Percentiles rank a stretch among this genome's conserved stretches.
These are phyloP conservation scores for Brettanomyces custersianus DNA, from an alignment of 805 yeast species.

Conservation along the genomic window DNA sequence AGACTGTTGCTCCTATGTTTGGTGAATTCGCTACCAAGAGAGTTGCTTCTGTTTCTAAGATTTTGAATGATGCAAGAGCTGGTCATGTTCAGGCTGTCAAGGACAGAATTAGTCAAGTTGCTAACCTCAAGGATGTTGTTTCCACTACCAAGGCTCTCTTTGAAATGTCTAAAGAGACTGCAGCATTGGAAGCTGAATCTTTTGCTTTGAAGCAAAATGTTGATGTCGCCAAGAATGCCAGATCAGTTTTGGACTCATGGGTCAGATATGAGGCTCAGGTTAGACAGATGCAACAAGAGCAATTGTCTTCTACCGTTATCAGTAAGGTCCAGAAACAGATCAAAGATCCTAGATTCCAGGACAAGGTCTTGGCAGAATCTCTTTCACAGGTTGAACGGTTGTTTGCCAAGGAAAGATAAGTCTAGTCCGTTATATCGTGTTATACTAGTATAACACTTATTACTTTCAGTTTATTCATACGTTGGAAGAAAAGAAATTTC, in stretches of 20 bases:
- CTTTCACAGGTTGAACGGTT: slow-evolving; percentile 85
- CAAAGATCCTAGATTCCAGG: slow-evolving; percentile 86
- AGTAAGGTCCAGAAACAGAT: slow-evolving; percentile 82
- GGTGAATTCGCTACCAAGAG: slow-evolving; percentile 90
- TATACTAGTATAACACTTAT: background rate
- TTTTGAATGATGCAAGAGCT: slow-evolving; percentile 80
- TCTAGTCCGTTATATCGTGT: background rate
- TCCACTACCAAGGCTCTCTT: slow-evolving; percentile 85
- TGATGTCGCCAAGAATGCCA: slow-evolving; percentile 83
- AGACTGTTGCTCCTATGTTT: slow-evolving; percentile 89
- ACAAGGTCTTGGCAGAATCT: slow-evolving; percentile 81
- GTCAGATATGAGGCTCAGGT: slow-evolving; percentile 96
- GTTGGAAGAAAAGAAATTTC: no score
- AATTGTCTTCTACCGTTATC: slow-evolving; percentile 77
- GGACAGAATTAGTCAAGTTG: slow-evolving; percentile 81
- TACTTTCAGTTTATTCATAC: no score
- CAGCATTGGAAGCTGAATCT: slow-evolving; percentile 87
- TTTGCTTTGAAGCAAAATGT: slow-evolving; percentile 90
- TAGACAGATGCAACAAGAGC: slow-evolving; percentile 93
- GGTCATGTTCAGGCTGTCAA: slow-evolving; percentile 90
- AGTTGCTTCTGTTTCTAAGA: slow-evolving; percentile 37
- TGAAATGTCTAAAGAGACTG: slow-evolving; percentile 94
- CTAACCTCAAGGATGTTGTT: slow-evolving; percentile 86
- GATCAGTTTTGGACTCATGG: slow-evolving; percentile 95
- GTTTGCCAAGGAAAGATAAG: slow-evolving; percentile 36